Conservation (phyloP, 257 asterid genomes). For the Forsythia suspensa region DNA sequence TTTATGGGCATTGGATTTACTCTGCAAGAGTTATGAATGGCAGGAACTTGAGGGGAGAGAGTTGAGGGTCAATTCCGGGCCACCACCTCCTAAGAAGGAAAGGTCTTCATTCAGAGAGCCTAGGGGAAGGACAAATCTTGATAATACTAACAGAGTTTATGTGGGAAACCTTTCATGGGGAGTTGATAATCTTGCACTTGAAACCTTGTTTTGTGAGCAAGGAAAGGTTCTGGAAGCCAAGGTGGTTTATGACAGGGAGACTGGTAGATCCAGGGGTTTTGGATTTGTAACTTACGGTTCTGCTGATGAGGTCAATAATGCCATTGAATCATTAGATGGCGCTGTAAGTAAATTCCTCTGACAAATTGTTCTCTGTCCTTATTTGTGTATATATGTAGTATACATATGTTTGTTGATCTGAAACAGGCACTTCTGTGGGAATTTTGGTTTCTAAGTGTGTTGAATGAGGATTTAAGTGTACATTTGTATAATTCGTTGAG, state of each 20-base stretch:
- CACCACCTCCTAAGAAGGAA: constrained; percentile 71
- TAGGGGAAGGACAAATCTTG: constrained; percentile 35
- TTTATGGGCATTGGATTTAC: neutral
- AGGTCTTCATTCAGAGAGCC: constrained; percentile 31
- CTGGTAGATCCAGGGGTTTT: constrained; percentile 83
- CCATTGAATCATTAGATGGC: constrained; percentile 62
- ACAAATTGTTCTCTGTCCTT: neutral
- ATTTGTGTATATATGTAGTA: neutral
- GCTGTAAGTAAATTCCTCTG: constrained; percentile 42
- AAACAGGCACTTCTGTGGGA: neutral
- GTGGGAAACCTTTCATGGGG: constrained; percentile 89
- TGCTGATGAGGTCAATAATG: constrained; percentile 66
- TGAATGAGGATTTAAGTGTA: neutral
- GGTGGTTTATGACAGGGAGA: constrained; percentile 77
- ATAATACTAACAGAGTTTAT: constrained; percentile 43
- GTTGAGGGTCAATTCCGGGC: constrained; percentile 78
- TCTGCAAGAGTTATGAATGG: neutral
- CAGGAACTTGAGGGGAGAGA: constrained; percentile 78
- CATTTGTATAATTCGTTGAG: neutral
- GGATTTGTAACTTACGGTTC: constrained; percentile 80
- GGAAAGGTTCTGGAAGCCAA: constrained; percentile 79
- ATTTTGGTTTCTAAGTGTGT: neutral
- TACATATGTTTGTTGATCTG: neutral
- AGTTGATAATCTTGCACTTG: constrained; percentile 64
- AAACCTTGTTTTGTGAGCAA: constrained; percentile 64